A percentile compares a stretch with the other conserved stretches of the same genome.
These are phyloP conservation scores for Entoloma clypeatum DNA, from an alignment of 1,284 basidiomycete species.

Conservation along the genomic window DNA sequence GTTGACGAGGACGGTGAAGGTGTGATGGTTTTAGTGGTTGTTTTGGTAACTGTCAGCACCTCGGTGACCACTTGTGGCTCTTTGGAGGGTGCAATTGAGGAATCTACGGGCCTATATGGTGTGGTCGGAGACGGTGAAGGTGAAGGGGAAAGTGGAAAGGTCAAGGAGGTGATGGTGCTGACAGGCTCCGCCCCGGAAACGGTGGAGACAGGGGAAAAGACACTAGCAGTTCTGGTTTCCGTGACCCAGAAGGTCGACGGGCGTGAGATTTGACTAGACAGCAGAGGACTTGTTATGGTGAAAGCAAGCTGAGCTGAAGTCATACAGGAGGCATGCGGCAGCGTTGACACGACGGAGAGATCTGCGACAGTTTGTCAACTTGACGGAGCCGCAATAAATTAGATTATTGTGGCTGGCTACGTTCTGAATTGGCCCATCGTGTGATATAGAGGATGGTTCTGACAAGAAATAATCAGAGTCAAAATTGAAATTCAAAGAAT, in stretches of 20 bases:
- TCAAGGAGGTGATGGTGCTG: background rate
- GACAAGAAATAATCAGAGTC: too few relatives aligned
- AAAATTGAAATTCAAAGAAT: too few relatives aligned
- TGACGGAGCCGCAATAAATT: too few relatives aligned
- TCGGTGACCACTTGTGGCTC: constrained; percentile 12
- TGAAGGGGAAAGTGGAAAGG: constrained; percentile 11
- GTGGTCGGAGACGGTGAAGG: constrained; percentile 4
- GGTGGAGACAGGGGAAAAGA: constrained; percentile 2
- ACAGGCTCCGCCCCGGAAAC: background rate
- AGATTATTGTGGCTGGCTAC: too few relatives aligned
- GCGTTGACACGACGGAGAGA: too few relatives aligned
- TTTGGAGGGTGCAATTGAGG: constrained; percentile 2
- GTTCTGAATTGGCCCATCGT: too few relatives aligned
- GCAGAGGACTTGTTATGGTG: background rate
- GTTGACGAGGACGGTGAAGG: constrained; percentile 29
- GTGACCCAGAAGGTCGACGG: constrained; percentile 3
- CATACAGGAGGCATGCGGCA: background rate
- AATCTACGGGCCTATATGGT: background rate
- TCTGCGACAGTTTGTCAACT: too few relatives aligned
- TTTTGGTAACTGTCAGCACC: constrained; percentile 27
- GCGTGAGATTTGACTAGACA: too few relatives aligned
- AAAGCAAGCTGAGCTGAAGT: background rate
- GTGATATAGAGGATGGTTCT: too few relatives aligned
- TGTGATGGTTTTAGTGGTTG: constrained; percentile 32
- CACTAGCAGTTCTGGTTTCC: constrained; percentile 4